Conservation (phyloP, 1,284 basidiomycete genomes). For the Ceratobasidium sp. region DNA sequence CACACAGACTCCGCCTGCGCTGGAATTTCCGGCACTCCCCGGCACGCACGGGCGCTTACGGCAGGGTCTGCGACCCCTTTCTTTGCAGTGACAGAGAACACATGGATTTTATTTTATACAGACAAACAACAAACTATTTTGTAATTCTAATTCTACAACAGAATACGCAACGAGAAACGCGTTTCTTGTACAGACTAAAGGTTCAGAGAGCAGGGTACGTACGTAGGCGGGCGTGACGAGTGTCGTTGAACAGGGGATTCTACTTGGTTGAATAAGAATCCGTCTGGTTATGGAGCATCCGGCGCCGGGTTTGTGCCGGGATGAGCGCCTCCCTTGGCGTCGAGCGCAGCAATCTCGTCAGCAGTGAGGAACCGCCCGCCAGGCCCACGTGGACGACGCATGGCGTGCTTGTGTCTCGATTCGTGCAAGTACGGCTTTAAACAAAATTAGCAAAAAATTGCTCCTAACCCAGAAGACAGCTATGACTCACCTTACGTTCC, state of each 20-base stretch:
- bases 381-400: slow-evolving; percentile 94
- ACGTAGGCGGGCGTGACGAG: not conserved
- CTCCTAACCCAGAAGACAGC: not conserved
- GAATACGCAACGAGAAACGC: not conserved
- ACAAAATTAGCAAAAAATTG: slow-evolving; percentile 24
- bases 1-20: too few relatives aligned
- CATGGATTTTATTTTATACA: too few relatives aligned
- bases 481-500: slow-evolving; percentile 82
- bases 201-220: not conserved
- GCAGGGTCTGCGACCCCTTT: too few relatives aligned
- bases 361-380: slow-evolving; percentile 97
- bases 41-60: too few relatives aligned
- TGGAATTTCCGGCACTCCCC: too few relatives aligned
- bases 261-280: not conserved
- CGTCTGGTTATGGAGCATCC: slow-evolving; percentile 8
- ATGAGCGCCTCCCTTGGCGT: slow-evolving; percentile 56
- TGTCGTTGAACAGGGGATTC: not conserved
- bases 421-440: slow-evolving; percentile 94
- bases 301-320: slow-evolving; percentile 32
- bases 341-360: slow-evolving; percentile 88
- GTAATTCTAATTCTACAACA: slow-evolving; percentile 24
- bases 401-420: slow-evolving; percentile 96
- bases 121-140: not conserved
- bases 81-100: too few relatives aligned
- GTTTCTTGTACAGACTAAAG: slow-evolving; percentile 24